Base-by-base conservation (phyloP, 2,329 filamentous ascomycete species). In the Amesomyces nigricolor region DNA sequence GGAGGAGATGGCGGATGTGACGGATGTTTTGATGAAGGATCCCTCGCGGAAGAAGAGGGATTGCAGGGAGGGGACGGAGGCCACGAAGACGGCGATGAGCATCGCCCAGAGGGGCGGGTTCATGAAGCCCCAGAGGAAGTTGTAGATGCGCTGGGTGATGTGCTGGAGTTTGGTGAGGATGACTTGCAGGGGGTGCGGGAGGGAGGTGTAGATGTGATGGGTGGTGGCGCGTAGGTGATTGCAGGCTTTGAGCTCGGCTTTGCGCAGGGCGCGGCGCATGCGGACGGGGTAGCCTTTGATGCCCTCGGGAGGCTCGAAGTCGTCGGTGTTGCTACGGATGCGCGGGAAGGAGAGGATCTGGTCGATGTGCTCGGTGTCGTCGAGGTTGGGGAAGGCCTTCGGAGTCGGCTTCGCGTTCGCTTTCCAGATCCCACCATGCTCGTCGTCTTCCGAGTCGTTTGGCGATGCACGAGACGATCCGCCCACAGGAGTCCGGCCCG, bases 51-150 rank as follows among this genome's bases (percentile, higher is more conserved):
- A 99, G 75, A 99, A 96, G 16, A 94, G 74, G 40, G 79, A 76
- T 70, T 99, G 92, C 7, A 99, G 79, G 1, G 76, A 67, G 0
- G 94, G 94, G 5, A 96, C 82, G 0, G 91, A 95, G 2, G 94
- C 94, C 5, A 99, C 88, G 49, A 96, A 73, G 45, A 97, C 86
- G n/a, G 94, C 89, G 39, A 85, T 76, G 35, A 97, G 75, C 94
- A 99, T 97, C 30, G 94, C 91, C 91, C 91, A 97, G 26, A 99
- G 83, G 0, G 94, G 94, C 42, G 94, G 92, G 72, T 97, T 97
- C 92, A 99, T 97, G 70, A 96, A 96, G 47, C 88, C 87, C 88
- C 88, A 94, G 11, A 91, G 69, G 51, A 91, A 91, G 47, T 72
- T 73, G 62, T 81, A 72, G 63, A 89, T 59, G 69, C 80, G 70